These are phyloP conservation scores for Neurospora hispaniola DNA, from an alignment of 495 filamentous ascomycete genomes.

Conservation along the genomic window DNA sequence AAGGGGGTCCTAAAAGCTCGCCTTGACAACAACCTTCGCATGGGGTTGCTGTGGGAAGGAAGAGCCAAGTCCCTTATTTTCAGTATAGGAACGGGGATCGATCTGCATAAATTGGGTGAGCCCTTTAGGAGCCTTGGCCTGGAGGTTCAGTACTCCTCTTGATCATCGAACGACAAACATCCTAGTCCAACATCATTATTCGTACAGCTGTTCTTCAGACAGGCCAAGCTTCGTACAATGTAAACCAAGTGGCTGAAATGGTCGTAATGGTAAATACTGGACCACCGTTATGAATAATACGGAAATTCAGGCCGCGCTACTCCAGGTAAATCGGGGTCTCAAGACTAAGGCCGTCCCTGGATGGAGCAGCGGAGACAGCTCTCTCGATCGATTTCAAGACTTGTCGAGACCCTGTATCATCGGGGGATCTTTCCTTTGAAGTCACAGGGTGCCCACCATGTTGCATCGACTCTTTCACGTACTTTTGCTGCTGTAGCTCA, in stretches of 20 bases:
- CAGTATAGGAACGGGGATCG: constrained; percentile 71
- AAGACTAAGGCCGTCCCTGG: not conserved
- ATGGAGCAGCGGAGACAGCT: not conserved
- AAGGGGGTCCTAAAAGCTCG: constrained; percentile 84
- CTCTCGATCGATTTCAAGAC: not conserved
- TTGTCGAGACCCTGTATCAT: not conserved
- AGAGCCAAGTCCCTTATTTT: constrained; percentile 86
- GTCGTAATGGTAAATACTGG: not conserved
- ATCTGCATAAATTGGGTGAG: constrained; percentile 58
- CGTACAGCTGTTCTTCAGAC: not conserved
- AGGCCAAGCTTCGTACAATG: not conserved
- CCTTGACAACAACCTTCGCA: constrained; percentile 71
- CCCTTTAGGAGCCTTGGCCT: constrained; percentile 69
- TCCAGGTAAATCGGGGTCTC: not conserved
- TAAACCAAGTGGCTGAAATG: not conserved
- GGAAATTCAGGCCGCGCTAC: not conserved
- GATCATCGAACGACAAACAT: constrained; percentile 18
- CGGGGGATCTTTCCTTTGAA: not conserved
- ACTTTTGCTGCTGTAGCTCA: not conserved
- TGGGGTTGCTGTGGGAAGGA: constrained; percentile 89
- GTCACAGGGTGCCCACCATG: not conserved
- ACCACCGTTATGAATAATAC: not conserved
- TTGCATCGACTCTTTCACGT: not conserved
- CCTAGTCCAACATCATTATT: not conserved
- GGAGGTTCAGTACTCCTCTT: constrained; percentile 88